phyloP scores from a whole-genome alignment of 164 flowering plant species.

The Nymphaea colorata region DNA sequence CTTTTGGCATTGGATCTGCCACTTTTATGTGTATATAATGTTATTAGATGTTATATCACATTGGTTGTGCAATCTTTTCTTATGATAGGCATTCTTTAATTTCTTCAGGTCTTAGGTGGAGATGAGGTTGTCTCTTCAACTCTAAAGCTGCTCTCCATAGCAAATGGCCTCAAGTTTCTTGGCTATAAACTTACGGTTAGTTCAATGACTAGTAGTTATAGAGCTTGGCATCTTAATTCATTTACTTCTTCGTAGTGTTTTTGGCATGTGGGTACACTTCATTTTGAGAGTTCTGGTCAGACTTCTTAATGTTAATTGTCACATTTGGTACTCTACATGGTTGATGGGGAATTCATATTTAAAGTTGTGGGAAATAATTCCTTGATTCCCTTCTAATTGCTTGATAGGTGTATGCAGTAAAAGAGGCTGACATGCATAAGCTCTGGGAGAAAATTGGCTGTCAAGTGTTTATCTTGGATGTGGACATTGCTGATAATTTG shows the following conservation, averaged over 20 bases:
- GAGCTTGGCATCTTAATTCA: background rate
- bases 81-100: background rate
- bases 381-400: slow-evolving; percentile 4
- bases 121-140: slow-evolving; percentile 46
- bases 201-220: background rate
- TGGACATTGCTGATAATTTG: slow-evolving; percentile 32
- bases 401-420: slow-evolving; percentile 58
- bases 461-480: slow-evolving; percentile 35
- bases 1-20: background rate
- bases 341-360: too few relatives aligned
- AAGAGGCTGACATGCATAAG: slow-evolving; percentile 43
- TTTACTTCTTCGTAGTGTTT: background rate
- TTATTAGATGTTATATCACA: background rate
- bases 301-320: too few relatives aligned
- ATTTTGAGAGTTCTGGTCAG: too few relatives aligned
- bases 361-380: background rate
- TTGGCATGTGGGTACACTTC: too few relatives aligned
- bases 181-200: slow-evolving; percentile 65
- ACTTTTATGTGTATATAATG: background rate
- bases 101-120: slow-evolving; percentile 59
- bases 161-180: slow-evolving; percentile 48
- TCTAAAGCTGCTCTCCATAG: slow-evolving; percentile 58
- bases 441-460: slow-evolving; percentile 64
- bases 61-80: background rate
- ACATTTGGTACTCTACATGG: too few relatives aligned